Conservation (phyloP, 2,329 filamentous ascomycete genomes). For the Pyricularia sp. region DNA sequence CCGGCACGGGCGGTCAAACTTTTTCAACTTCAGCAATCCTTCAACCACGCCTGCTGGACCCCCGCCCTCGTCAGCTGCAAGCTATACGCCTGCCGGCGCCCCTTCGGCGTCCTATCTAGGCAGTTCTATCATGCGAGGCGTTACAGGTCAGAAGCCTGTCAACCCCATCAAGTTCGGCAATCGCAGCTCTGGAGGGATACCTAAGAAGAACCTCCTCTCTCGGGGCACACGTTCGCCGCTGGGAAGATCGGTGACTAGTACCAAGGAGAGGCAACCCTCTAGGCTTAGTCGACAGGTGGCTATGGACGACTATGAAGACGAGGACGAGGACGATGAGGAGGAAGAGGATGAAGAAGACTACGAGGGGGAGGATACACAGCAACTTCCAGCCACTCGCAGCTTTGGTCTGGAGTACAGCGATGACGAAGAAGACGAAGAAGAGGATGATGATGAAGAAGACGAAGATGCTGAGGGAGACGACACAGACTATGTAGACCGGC, state of each 20-base stretch:
- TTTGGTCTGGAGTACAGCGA: constrained; percentile 23
- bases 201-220: constrained; percentile 28
- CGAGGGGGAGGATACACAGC: background rate
- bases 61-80: constrained; percentile 41
- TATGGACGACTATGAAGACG: constrained; percentile 25
- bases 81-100: constrained; percentile 47
- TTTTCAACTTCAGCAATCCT: constrained; percentile 32
- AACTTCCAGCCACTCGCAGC: constrained; percentile 19
- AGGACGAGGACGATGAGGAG: constrained; percentile 27
- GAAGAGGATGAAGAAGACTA: constrained; percentile 26
- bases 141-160: constrained; percentile 11
- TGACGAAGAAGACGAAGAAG: constrained; percentile 28
- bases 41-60: constrained; percentile 44
- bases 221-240: constrained; percentile 32
- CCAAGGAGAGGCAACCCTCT: constrained; percentile 30
- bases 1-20: constrained; percentile 23
- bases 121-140: constrained; percentile 40
- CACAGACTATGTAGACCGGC: background rate
- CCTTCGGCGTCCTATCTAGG: constrained; percentile 45
- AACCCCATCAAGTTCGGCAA: constrained; percentile 21
- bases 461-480: constrained; percentile 22
- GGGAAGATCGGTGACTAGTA: constrained; percentile 33
- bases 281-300: constrained; percentile 37
- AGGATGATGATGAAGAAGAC: constrained; percentile 28
- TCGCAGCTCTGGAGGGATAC: constrained; percentile 17